Percentiles rank a stretch among this genome's conserved stretches.
Conservation (phyloP, 305 asterid genomes). For the Solanum chacoense region DNA sequence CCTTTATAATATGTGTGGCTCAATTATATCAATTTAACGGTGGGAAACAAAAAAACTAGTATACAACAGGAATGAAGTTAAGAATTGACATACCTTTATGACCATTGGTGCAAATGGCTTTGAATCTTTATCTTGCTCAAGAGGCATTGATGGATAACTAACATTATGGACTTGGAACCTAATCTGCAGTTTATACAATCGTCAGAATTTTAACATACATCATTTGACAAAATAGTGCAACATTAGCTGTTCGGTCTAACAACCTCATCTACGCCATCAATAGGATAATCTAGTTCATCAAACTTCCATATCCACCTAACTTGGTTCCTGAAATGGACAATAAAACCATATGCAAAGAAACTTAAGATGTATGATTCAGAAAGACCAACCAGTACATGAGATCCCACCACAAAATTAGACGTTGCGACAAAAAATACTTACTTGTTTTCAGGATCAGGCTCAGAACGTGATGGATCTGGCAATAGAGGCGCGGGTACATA, state of each 20-base stretch:
- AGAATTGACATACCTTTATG: slow-evolving; percentile 40
- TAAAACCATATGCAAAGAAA: slow-evolving; percentile 1
- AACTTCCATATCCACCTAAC: slow-evolving; percentile 64
- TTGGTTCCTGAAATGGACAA: slow-evolving; percentile 33
- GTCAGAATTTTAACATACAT: neutral
- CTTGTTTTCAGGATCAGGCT: slow-evolving; percentile 56
- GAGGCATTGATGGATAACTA: slow-evolving; percentile 56
- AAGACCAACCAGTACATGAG: neutral
- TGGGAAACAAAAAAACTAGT: neutral
- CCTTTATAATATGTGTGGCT: neutral
- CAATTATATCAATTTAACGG: neutral
- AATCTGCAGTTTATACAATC: slow-evolving; percentile 40
- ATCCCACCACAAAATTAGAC: neutral
- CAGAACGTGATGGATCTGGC: slow-evolving; percentile 42
- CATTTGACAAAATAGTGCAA: neutral
- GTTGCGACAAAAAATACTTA: slow-evolving; percentile 6
- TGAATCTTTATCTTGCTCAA: slow-evolving; percentile 29
- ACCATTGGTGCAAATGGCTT: slow-evolving; percentile 87
- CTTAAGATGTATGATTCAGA: neutral
- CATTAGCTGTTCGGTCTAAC: neutral
- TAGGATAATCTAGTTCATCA: slow-evolving; percentile 34
- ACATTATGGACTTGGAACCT: slow-evolving; percentile 61
- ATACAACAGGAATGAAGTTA: neutral
- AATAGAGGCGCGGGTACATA: slow-evolving; percentile 52
- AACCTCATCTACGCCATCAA: slow-evolving; percentile 70